Percentiles rank a stretch among this genome's conserved stretches.
These are phyloP conservation scores for Acanthamoeba sp. DNA, from an alignment of 208 protist genomes.

Conservation along the genomic window DNA sequence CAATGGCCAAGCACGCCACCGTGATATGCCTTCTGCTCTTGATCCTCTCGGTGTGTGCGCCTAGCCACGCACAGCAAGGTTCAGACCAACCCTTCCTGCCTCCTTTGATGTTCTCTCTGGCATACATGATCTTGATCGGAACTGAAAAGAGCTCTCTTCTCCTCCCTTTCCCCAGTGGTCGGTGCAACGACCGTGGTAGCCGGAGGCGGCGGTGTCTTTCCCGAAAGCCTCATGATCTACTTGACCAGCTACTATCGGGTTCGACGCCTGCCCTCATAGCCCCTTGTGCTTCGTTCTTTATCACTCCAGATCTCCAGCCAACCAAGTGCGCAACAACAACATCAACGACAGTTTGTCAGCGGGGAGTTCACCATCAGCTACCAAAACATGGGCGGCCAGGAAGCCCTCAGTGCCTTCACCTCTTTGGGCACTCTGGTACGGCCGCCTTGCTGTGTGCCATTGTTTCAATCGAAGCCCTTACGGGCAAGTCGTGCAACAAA, in stretches of 20 bases:
- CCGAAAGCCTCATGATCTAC: not conserved
- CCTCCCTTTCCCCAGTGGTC: not conserved
- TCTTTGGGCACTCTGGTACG: not conserved
- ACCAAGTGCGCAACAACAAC: not conserved
- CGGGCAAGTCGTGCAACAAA: not conserved
- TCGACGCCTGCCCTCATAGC: not conserved
- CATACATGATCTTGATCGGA: no score
- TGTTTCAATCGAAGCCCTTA: not conserved
- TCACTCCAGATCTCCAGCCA: no score
- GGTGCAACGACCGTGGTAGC: not conserved
- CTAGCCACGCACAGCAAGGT: not conserved
- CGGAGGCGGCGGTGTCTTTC: not conserved
- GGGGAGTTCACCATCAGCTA: constrained; percentile 27
- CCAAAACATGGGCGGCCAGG: not conserved
- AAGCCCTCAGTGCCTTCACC: not conserved
- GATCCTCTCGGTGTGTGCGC: not conserved
- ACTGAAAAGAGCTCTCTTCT: no score
- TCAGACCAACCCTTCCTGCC: not conserved
- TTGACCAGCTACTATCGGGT: not conserved
- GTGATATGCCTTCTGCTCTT: not conserved
- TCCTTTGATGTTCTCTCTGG: no score
- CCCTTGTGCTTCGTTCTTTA: no score
- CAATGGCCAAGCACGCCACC: not conserved
- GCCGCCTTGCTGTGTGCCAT: not conserved
- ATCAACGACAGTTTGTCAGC: not conserved